Percentiles rank a stretch among this genome's conserved stretches.
These are phyloP conservation scores for Blastomyces silverae DNA, from an alignment of 2,329 filamentous ascomycete genomes.

Conservation along the genomic window DNA sequence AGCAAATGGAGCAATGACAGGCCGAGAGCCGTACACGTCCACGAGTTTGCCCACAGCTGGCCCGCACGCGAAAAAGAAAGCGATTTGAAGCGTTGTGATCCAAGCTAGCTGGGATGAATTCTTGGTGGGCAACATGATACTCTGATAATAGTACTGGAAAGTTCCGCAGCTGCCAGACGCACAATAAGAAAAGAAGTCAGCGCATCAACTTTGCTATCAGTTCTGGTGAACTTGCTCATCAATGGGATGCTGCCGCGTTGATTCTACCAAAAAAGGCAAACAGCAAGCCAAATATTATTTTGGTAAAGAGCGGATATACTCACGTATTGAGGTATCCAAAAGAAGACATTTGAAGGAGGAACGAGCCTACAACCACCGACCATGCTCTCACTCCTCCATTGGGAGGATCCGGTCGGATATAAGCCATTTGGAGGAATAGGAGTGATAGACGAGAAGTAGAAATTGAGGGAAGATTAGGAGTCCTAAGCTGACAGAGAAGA, in stretches of 20 bases:
- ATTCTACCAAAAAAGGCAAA: background rate
- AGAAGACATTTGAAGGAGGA: conserved; percentile 10
- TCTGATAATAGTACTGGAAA: conserved; percentile 18
- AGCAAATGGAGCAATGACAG: conserved; percentile 11
- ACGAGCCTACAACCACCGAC: conserved; percentile 7
- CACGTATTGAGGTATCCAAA: conserved; percentile 11
- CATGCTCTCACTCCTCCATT: conserved; percentile 10
- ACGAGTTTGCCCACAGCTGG: conserved; percentile 14
- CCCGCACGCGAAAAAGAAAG: conserved; percentile 16
- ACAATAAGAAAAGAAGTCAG: background rate
- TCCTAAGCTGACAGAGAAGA: background rate
- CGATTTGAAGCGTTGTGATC: conserved; percentile 17
- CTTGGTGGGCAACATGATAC: conserved; percentile 10
- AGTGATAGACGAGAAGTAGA: background rate
- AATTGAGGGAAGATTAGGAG: background rate
- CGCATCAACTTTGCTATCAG: background rate
- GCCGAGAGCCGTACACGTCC: conserved; percentile 14
- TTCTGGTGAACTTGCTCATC: background rate
- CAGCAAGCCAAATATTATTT: background rate
- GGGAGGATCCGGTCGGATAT: conserved; percentile 9
- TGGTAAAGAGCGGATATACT: background rate
- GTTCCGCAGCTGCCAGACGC: conserved; percentile 14
- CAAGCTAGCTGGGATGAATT: conserved; percentile 14
- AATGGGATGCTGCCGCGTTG: background rate
- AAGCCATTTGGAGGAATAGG: conserved; percentile 7